Evolutionary conservation across 805 yeast genomes (phyloP).

Genomic region (Candida railenensis): DNA sequence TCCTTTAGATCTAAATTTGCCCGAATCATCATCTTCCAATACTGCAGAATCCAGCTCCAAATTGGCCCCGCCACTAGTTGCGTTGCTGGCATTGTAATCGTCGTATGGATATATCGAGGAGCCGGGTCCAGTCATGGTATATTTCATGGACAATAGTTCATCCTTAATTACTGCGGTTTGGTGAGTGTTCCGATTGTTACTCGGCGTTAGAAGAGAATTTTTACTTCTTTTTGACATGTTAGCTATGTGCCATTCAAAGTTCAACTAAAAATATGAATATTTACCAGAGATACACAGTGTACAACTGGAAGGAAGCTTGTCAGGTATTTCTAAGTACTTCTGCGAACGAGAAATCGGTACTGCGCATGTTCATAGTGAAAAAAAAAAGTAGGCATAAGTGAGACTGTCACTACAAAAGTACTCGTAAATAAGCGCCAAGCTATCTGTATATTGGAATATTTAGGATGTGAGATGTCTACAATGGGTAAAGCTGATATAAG

Average conservation of each 20-base stretch:
- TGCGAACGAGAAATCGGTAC: too few species aligned
- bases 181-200: slow-evolving; percentile 9
- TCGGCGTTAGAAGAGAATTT: slow-evolving; percentile 6
- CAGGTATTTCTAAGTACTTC: too few species aligned
- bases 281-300: too few species aligned
- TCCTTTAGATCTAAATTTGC: background rate
- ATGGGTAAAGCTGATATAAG: too few species aligned
- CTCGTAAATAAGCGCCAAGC: too few species aligned
- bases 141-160: slow-evolving; percentile 35
- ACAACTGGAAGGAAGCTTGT: too few species aligned
- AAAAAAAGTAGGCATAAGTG: too few species aligned
- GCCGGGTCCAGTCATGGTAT: slow-evolving; percentile 33
- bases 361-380: too few species aligned
- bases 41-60: background rate
- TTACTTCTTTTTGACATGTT: slow-evolving; percentile 7
- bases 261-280: too few species aligned
- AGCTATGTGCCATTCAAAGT: background rate
- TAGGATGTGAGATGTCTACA: too few species aligned
- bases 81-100: slow-evolving; percentile 10
- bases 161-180: slow-evolving; percentile 21
- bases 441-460: too few species aligned
- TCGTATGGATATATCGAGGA: slow-evolving; percentile 34
- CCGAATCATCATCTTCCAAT: background rate
- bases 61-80: background rate
- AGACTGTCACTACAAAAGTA: too few species aligned